A percentile compares a stretch with the other conserved stretches of the same genome.
These are phyloP conservation scores for Candida vartiovaarae DNA, from an alignment of 805 yeast genomes.

Conservation along the genomic window DNA sequence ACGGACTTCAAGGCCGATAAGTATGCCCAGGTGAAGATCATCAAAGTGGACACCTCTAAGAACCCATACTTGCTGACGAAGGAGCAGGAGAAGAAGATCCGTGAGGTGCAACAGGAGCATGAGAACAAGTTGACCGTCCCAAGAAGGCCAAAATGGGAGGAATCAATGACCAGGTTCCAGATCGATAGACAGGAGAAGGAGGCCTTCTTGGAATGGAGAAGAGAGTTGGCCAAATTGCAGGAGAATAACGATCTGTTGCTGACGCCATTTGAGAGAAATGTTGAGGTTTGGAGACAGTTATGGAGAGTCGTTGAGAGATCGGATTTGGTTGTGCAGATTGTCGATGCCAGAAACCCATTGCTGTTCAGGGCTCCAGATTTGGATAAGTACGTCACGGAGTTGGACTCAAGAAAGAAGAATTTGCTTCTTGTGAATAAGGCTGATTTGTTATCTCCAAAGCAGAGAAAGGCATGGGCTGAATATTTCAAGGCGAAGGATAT, in stretches of 20 bases:
- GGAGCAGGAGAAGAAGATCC: conserved; percentile 57
- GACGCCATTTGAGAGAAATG: conserved; percentile 95
- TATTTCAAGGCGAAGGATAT: conserved; percentile 67
- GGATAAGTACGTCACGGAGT: conserved; percentile 73
- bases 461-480: conserved; percentile 81
- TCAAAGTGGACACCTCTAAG: conserved; percentile 53
- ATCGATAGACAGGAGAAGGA: conserved; percentile 84
- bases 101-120: conserved; percentile 57
- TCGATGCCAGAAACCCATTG: conserved; percentile 93
- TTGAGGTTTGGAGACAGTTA: conserved; percentile 96
- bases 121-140: conserved; percentile 79
- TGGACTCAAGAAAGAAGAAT: conserved; percentile 70
- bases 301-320: conserved; percentile 98
- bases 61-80: conserved; percentile 57
- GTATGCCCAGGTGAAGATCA: conserved; percentile 73
- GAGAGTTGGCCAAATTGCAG: conserved; percentile 77
- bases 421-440: conserved; percentile 88
- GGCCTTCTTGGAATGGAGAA: conserved; percentile 91
- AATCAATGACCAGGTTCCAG: conserved; percentile 61
- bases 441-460: conserved; percentile 71
- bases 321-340: conserved; percentile 91
- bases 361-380: conserved; percentile 84
- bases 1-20: conserved; percentile 94
- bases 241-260: conserved; percentile 78
- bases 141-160: conserved; percentile 84